These are phyloP conservation scores for Musa balbisiana DNA, from an alignment of 202 grass and related monocot genomes.

Conservation along the genomic window DNA sequence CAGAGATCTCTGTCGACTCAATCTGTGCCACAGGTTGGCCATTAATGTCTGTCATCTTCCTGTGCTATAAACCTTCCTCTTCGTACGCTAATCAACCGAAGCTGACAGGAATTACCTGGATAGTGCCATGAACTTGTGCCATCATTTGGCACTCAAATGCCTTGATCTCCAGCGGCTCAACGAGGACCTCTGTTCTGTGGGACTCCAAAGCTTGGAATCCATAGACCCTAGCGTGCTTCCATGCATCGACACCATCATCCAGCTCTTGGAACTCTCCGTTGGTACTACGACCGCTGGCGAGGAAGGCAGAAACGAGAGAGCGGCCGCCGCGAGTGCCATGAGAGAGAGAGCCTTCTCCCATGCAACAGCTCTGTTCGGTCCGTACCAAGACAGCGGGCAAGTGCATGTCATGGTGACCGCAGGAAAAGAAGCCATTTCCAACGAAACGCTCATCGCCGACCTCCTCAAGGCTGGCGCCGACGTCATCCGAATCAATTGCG, in stretches of 20 bases:
- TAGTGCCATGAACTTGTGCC: constrained; percentile 10
- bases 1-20: not conserved
- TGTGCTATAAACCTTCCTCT: not conserved
- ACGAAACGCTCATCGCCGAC: not conserved
- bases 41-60: not conserved
- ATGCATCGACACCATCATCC: not conserved
- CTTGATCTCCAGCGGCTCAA: not conserved
- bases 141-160: constrained; percentile 5
- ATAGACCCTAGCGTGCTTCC: not conserved
- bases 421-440: constrained; percentile 2
- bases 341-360: not conserved
- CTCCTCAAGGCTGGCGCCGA: constrained; percentile 8
- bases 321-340: not conserved
- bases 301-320: not conserved
- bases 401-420: constrained; percentile 4
- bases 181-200: constrained; percentile 3
- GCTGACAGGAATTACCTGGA: not conserved
- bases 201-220: not conserved
- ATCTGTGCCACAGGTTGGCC: constrained; percentile 9
- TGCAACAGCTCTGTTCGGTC: constrained; percentile 12
- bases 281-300: not conserved
- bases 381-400: not conserved
- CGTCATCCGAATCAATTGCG: constrained; percentile 5
- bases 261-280: not conserved
- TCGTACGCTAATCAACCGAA: not conserved